Conservation (phyloP, 31 red algal species). For the Odonthalia washingtoniensis region DNA sequence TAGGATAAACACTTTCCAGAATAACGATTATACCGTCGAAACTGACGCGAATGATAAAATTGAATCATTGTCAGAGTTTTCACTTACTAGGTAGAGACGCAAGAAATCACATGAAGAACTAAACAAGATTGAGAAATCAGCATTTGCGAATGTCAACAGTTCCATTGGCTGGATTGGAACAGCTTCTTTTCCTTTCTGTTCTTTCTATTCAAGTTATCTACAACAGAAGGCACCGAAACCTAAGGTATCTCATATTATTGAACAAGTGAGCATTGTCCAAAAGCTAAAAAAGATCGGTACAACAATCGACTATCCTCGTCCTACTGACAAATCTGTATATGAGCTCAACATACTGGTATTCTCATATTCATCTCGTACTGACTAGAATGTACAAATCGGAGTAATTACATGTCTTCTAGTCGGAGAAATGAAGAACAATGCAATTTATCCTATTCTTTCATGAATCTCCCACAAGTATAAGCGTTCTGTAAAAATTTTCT, state of each 20-base stretch:
- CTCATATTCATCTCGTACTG: background rate
- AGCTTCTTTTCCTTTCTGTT: background rate
- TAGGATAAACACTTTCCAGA: constrained; percentile 13
- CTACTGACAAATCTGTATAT: background rate
- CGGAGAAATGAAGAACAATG: background rate
- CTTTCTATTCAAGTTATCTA: constrained; percentile 10
- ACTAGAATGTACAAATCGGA: constrained; percentile 21
- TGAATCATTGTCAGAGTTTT: background rate
- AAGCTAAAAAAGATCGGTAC: constrained; percentile 26
- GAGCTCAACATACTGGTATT: background rate
- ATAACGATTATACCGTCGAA: background rate
- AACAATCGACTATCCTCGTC: constrained; percentile 1
- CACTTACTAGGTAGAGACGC: background rate
- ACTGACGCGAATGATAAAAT: constrained; percentile 28
- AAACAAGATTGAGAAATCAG: background rate
- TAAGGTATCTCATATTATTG: constrained; percentile 25
- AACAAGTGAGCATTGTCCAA: constrained; percentile 10
- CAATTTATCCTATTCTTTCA: background rate
- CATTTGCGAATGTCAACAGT: constrained; percentile 15
- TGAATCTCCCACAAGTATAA: constrained; percentile 39
- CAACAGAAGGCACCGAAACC: constrained; percentile 27
- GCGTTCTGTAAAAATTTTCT: constrained; percentile 19
- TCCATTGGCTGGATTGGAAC: constrained; percentile 27
- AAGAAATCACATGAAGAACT: constrained; percentile 7
- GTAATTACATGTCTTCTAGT: constrained; percentile 6